These are phyloP conservation scores for Pyrenochaeta sp. DNA, from an alignment of 2,329 filamentous ascomycete species.

Conservation along the genomic window DNA sequence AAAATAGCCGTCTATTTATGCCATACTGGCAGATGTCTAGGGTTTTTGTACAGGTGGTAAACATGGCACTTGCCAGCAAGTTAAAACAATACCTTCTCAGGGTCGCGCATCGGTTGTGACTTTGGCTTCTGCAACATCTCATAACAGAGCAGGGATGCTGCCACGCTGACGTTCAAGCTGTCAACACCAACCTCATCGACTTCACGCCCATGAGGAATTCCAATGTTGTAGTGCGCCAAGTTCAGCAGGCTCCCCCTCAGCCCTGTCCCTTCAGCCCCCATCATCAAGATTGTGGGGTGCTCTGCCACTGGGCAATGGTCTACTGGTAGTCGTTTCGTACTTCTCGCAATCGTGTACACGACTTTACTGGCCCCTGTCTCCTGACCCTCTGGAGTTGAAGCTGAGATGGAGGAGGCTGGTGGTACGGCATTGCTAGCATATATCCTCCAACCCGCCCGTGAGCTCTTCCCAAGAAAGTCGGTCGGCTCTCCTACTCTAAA, in stretches of 20 bases:
- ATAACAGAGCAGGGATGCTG: slow-evolving; percentile 77
- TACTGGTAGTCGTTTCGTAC: slow-evolving; percentile 23
- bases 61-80: background rate
- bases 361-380: slow-evolving; percentile 35
- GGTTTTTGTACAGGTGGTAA: background rate
- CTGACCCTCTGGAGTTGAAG: background rate
- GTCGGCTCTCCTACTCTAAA: slow-evolving; percentile 73
- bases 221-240: slow-evolving; percentile 69
- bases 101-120: slow-evolving; percentile 8
- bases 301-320: slow-evolving; percentile 39
- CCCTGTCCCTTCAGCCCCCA: slow-evolving; percentile 56
- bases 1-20: background rate
- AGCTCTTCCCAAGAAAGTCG: slow-evolving; percentile 74
- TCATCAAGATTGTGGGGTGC: slow-evolving; percentile 77
- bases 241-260: slow-evolving; percentile 48
- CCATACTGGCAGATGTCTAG: background rate
- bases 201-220: slow-evolving; percentile 66
- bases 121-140: slow-evolving; percentile 66
- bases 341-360: slow-evolving; percentile 34
- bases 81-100: slow-evolving; percentile 36
- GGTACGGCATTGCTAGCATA: slow-evolving; percentile 71
- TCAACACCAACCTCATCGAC: slow-evolving; percentile 70
- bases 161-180: slow-evolving; percentile 93
- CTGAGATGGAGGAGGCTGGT: background rate
- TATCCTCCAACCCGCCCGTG: slow-evolving; percentile 78